Evolutionary conservation across 164 flowering plant genomes (phyloP).

Genomic region (Cinnamomum chago): DNA sequence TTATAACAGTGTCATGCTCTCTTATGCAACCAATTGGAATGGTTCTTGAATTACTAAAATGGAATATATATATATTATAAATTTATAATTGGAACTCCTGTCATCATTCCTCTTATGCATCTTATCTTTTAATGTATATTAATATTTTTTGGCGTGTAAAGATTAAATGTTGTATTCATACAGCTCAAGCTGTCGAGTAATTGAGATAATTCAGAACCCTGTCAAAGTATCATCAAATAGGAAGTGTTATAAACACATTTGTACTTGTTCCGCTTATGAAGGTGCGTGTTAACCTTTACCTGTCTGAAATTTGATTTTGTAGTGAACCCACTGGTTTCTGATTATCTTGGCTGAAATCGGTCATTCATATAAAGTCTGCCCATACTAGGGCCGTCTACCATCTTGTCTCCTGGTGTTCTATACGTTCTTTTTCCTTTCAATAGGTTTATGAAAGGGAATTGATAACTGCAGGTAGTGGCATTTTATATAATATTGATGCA

Average conservation of each 20-base stretch:
- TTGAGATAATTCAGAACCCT: slow-evolving; percentile 29
- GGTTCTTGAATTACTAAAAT: not conserved
- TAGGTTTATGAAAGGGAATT: too few species aligned
- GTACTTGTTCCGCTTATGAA: slow-evolving; percentile 48
- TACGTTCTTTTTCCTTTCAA: not conserved
- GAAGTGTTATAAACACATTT: slow-evolving; percentile 33
- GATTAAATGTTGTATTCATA: slow-evolving; percentile 15
- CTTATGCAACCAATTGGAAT: not conserved
- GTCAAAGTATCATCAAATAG: slow-evolving; percentile 39
- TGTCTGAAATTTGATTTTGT: slow-evolving; percentile 7
- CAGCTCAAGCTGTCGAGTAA: slow-evolving; percentile 44
- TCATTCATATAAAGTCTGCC: not conserved
- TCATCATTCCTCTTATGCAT: not conserved
- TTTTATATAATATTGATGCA: too few species aligned
- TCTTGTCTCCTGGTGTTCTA: not conserved
- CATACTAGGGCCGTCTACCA: not conserved
- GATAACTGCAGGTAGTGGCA: too few species aligned
- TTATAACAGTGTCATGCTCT: not conserved
- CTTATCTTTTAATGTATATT: not conserved
- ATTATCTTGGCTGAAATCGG: not conserved
- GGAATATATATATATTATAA: not conserved
- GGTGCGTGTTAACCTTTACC: slow-evolving; percentile 38
- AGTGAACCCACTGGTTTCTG: not conserved
- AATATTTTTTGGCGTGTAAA: not conserved
- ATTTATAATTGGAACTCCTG: too few species aligned